Conservation (phyloP, 257 asterid genomes). For the Paulownia fortunei region DNA sequence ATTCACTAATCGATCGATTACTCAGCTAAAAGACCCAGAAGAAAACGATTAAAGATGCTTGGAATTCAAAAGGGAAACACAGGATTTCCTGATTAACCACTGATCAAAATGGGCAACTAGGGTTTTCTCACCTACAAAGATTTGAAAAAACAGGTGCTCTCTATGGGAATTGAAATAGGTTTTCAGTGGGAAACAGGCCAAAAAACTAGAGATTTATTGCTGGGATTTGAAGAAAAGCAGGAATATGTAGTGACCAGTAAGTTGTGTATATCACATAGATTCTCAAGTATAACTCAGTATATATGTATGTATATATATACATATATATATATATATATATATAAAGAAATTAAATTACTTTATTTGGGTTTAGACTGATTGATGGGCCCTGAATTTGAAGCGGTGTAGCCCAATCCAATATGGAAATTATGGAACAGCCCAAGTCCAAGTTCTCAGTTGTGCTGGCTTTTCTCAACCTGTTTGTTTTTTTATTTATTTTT, state of each 20-base stretch:
- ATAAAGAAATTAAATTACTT: neutral
- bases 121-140: slow-evolving; percentile 37
- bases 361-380: neutral
- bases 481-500: no score
- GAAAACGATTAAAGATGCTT: slow-evolving; percentile 16
- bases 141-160: slow-evolving; percentile 23
- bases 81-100: slow-evolving; percentile 23
- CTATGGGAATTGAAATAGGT: slow-evolving; percentile 31
- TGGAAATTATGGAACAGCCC: neutral
- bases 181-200: slow-evolving; percentile 30
- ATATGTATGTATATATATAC: neutral
- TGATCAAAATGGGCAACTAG: slow-evolving; percentile 26
- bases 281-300: neutral
- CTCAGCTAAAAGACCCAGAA: slow-evolving; percentile 5
- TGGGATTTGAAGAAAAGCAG: slow-evolving; percentile 55
- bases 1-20: slow-evolving; percentile 28
- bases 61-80: slow-evolving; percentile 29
- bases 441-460: neutral
- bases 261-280: slow-evolving; percentile 25
- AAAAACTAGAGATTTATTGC: slow-evolving; percentile 32
- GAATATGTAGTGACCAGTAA: slow-evolving; percentile 37
- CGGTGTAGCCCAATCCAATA: neutral
- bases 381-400: slow-evolving; percentile 9
- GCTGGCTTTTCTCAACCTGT: no score
- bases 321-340: neutral